Base-by-base conservation (phyloP, 163 green algal genomes). In the Chloroidium sp. region DNA sequence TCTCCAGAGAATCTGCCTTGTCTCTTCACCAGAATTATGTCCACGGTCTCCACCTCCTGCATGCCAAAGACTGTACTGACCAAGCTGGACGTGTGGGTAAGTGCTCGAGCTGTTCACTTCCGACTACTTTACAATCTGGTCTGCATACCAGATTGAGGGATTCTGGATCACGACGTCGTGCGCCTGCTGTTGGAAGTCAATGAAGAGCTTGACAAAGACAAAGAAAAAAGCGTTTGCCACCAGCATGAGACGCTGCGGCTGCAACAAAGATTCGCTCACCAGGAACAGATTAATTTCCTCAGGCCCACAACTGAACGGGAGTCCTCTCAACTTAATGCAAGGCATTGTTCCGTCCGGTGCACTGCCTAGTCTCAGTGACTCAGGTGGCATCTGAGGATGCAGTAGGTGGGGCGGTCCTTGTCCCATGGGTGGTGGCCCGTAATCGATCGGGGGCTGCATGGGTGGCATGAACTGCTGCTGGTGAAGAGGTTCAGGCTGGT, bases 231-330 rank as follows among this genome's bases (percentile, higher is more conserved):
- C 14, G 10, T 4, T 61, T 12, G 57, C 13, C 77, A 75, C 4
- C n/a, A 59, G 61, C 60, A 74, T 4, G 2, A 2, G 2, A 61
- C 75, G 6, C 58, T 2, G 1, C 58, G 8, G 8, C 59, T 58
- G 58, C 62, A 80, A 72, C 69, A 14, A 74, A 76, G 75, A 81
- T 69, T 14, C 69, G 62, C 87, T 83, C 76, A 96, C 93, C 92
- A 97, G 84, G 87, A 96, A 97, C 75, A 92, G 83, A 61, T 85
- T 81, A 79, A 97, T 91, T 75, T 95, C 92, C 60, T 93, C 84
- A 80, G 95, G 91, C 62, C 78, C 84, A 59, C 91, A 88, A 78
- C 92, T 86, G 83, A 95, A 97, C 0, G 93, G 93, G 77, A 97
- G 85, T 58, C 93, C 93, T 68, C 92, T 85, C 57, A 97, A 86